Conservation (phyloP, 768 basidiomycete genomes). For the Xanthoconium purpureum region DNA sequence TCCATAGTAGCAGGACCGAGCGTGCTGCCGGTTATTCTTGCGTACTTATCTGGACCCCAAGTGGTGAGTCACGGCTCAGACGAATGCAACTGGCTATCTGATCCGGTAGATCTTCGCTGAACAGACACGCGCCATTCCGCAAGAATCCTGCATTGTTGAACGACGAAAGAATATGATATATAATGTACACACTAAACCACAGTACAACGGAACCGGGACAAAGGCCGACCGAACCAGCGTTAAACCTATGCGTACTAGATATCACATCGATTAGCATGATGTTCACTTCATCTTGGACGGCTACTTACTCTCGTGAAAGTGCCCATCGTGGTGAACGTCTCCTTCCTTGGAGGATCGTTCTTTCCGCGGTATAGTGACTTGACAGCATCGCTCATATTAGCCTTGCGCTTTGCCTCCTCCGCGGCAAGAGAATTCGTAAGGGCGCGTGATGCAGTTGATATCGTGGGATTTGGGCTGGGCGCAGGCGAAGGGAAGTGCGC, state of each 20-base stretch:
- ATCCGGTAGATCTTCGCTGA: too few species aligned
- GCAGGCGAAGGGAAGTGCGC: constrained; percentile 24
- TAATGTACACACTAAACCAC: constrained; percentile 10
- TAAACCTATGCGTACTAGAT: constrained; percentile 24
- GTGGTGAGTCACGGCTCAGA: too few species aligned
- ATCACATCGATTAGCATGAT: constrained; percentile 1
- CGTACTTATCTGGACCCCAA: too few species aligned
- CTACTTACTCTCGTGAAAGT: constrained; percentile 85
- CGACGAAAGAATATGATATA: neutral
- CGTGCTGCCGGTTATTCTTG: too few species aligned
- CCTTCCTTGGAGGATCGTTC: constrained; percentile 61
- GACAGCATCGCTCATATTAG: constrained; percentile 81
- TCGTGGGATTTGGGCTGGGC: constrained; percentile 42
- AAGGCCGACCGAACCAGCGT: too few species aligned
- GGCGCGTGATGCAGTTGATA: constrained; percentile 58
- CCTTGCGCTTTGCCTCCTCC: constrained; percentile 82
- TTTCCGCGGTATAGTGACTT: constrained; percentile 67
- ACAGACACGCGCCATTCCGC: neutral
- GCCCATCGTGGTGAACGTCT: constrained; percentile 89
- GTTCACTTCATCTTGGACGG: neutral
- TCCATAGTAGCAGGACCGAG: too few species aligned
- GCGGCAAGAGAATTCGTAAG: constrained; percentile 69
- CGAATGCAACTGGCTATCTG: too few species aligned
- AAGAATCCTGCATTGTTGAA: neutral
- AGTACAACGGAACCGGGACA: neutral